Conservation (phyloP, 495 filamentous ascomycete species). For the Lophiostoma macrostomum region DNA sequence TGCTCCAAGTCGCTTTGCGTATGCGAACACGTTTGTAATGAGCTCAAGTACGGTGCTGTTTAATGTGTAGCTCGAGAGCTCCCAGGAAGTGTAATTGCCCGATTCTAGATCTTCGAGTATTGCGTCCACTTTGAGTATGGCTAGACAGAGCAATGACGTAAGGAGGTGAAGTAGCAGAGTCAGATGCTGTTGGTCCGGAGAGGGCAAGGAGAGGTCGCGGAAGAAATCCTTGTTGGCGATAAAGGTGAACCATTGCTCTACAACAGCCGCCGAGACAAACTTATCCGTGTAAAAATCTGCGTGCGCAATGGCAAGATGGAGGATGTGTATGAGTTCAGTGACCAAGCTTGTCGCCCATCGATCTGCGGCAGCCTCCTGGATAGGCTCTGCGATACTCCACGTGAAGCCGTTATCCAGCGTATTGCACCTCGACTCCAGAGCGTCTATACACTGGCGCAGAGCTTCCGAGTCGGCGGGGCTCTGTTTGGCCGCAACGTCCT, state of each 20-base stretch:
- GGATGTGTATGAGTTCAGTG: constrained; percentile 65
- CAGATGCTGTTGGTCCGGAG: constrained; percentile 48
- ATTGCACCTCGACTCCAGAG: constrained; percentile 42
- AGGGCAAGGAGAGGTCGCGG: constrained; percentile 7
- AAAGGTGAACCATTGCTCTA: constrained; percentile 47
- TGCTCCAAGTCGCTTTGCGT: constrained; percentile 47
- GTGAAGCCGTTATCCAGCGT: constrained; percentile 49
- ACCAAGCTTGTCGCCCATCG: constrained; percentile 62
- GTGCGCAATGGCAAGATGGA: constrained; percentile 70
- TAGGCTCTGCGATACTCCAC: constrained; percentile 50
- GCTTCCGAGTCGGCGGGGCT: neutral
- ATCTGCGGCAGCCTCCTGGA: constrained; percentile 53
- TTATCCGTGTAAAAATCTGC: constrained; percentile 51
- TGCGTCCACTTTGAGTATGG: constrained; percentile 64
- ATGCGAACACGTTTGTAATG: constrained; percentile 60
- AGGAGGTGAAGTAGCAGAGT: constrained; percentile 63
- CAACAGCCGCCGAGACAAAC: constrained; percentile 54
- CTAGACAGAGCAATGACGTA: constrained; percentile 67
- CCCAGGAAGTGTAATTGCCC: constrained; percentile 6
- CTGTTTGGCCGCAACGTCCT: constrained; percentile 8
- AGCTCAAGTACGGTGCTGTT: constrained; percentile 49
- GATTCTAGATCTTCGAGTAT: constrained; percentile 39
- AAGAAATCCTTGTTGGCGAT: constrained; percentile 23
- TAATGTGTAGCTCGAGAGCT: constrained; percentile 12
- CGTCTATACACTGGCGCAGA: constrained; percentile 15